These are phyloP conservation scores for Solanum dulcamara DNA, from an alignment of 257 asterid species.

Conservation along the genomic window DNA sequence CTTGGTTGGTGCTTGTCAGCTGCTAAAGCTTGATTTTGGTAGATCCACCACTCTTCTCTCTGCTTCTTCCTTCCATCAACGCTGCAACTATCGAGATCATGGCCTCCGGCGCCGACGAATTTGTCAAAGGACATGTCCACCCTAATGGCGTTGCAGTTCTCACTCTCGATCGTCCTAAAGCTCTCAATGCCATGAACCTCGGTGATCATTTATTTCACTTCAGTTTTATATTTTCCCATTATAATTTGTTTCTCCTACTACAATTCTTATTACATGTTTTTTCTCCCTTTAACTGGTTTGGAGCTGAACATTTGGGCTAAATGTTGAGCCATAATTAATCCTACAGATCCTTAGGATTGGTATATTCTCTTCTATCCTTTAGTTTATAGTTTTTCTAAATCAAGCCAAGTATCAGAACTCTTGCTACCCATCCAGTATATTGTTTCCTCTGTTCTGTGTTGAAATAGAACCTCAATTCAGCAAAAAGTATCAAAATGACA, in stretches of 20 bases:
- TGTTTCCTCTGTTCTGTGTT: background rate
- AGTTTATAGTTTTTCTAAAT: background rate
- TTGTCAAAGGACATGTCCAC: conserved; percentile 63
- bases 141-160: conserved; percentile 76
- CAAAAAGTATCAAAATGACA: too few relatives aligned
- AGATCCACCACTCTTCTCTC: background rate
- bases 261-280: background rate
- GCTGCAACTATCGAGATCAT: conserved; percentile 18
- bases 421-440: background rate
- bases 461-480: too few relatives aligned
- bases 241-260: background rate
- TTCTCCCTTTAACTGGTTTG: background rate
- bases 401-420: background rate
- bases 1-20: too few relatives aligned
- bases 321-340: background rate
- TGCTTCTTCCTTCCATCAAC: background rate
- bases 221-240: background rate
- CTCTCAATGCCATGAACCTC: conserved; percentile 89
- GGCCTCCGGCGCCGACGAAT: conserved; percentile 64
- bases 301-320: background rate
- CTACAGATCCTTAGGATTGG: background rate
- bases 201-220: conserved; percentile 23
- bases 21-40: too few relatives aligned
- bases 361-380: background rate
- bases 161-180: conserved; percentile 95